phyloP scores from a whole-genome alignment of 257 asterid species.

The Salvia hispanica region DNA sequence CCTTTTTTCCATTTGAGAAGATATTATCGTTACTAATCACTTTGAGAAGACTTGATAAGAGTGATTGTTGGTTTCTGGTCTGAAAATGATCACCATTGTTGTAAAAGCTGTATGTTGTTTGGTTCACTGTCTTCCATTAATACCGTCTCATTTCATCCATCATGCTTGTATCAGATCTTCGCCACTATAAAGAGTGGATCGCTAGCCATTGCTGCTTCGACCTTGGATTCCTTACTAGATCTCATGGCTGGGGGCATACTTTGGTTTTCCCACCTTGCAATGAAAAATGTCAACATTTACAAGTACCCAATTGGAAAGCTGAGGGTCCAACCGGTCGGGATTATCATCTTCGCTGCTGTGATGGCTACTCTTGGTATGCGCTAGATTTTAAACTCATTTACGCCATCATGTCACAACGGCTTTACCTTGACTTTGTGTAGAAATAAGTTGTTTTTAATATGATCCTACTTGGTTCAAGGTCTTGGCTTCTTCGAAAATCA shows the following conservation, averaged over 20 bases:
- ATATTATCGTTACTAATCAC: no score
- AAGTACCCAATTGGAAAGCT: slow-evolving; percentile 74
- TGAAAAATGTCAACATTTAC: slow-evolving; percentile 72
- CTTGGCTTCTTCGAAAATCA: no score
- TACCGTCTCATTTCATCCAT: no score
- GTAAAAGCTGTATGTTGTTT: background rate
- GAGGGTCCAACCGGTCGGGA: slow-evolving; percentile 74
- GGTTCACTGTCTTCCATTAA: background rate
- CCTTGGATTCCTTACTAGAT: slow-evolving; percentile 70
- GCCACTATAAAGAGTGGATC: slow-evolving; percentile 69
- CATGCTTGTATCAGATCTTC: slow-evolving; percentile 42
- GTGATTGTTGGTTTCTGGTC: no score
- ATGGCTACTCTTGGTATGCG: slow-evolving; percentile 77
- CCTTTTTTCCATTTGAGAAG: no score
- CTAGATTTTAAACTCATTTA: background rate
- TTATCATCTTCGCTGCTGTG: slow-evolving; percentile 66
- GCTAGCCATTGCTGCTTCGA: slow-evolving; percentile 74
- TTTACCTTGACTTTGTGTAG: background rate
- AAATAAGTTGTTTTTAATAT: background rate
- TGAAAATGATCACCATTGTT: no score
- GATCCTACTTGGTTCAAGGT: background rate
- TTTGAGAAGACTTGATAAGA: no score
- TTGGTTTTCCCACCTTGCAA: slow-evolving; percentile 66
- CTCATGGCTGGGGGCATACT: slow-evolving; percentile 76
- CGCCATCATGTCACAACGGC: background rate